Evolutionary conservation across 2,329 filamentous ascomycete species (phyloP).

Genomic region (Cladosporium velox): DNA sequence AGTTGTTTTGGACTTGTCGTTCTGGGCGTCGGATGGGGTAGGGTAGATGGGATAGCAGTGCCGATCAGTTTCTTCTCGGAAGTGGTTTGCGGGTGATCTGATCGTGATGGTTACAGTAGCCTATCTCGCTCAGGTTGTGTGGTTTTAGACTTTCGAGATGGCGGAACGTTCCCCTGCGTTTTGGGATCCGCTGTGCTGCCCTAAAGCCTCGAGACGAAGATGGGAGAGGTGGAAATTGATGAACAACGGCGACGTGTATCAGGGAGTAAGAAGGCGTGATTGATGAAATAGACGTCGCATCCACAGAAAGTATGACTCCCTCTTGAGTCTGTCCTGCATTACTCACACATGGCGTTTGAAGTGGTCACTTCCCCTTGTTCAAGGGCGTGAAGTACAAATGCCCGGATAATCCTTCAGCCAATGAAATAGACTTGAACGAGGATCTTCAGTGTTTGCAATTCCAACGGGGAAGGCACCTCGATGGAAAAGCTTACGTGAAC

Average conservation of each 20-base stretch:
- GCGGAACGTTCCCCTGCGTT: not conserved
- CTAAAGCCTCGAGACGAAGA: not conserved
- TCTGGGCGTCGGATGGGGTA: not conserved
- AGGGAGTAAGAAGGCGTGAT: not conserved
- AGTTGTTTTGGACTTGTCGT: not conserved
- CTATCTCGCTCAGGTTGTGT: not conserved
- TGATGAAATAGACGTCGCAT: not conserved
- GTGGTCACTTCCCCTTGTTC: not conserved
- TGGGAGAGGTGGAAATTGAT: not conserved
- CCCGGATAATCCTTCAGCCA: not conserved
- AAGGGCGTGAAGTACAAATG: not conserved
- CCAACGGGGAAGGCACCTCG: not conserved
- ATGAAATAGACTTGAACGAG: not conserved
- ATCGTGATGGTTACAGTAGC: not conserved
- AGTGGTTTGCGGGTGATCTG: not conserved
- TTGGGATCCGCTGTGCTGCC: not conserved
- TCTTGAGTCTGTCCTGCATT: not conserved
- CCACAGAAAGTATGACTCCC: not conserved
- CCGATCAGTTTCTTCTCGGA: not conserved
- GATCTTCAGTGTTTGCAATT: not conserved
- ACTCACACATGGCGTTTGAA: not conserved
- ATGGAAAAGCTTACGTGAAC: not conserved
- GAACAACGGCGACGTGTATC: not conserved
- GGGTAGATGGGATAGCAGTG: not conserved
- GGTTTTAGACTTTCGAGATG: not conserved